Evolutionary conservation across 768 basidiomycete species (phyloP).

Genomic region (Melanogaster broomeanus): DNA sequence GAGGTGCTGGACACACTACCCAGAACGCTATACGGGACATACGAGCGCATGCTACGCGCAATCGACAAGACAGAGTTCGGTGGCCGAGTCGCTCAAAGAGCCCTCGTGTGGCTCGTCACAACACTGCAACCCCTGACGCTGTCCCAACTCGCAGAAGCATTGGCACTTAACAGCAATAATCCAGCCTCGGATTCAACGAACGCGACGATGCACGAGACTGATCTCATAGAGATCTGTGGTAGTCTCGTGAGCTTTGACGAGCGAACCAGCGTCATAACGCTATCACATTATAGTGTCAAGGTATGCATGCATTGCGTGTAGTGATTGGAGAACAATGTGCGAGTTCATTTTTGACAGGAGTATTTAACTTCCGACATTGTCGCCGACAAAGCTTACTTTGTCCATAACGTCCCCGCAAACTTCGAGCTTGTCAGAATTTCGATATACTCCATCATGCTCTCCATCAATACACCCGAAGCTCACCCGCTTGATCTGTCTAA

Average conservation of each 20-base stretch:
- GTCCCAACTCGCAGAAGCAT: background rate
- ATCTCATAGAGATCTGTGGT: constrained; percentile 4
- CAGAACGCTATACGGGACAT: constrained; percentile 1
- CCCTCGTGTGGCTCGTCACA: constrained; percentile 5
- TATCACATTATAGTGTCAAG: constrained; percentile 9
- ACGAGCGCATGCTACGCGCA: background rate
- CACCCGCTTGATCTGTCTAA: no score
- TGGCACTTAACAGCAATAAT: background rate
- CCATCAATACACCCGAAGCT: no score
- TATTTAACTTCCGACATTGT: background rate
- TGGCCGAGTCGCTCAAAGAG: background rate
- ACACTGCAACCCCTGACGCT: background rate
- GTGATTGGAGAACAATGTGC: background rate
- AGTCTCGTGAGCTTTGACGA: background rate
- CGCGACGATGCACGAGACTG: background rate
- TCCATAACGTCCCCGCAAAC: background rate
- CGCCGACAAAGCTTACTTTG: background rate
- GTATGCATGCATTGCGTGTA: background rate
- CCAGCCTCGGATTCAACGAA: background rate
- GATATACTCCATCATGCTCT: background rate
- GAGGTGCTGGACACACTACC: background rate
- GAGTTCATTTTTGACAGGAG: background rate
- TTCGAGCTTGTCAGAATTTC: background rate
- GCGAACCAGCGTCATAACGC: background rate
- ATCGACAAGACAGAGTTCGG: background rate